Evolutionary conservation across 805 yeast genomes (phyloP), one percentile per base, ranked within the genome.

Genomic region (Metschnikowia cerradonensis): DNA sequence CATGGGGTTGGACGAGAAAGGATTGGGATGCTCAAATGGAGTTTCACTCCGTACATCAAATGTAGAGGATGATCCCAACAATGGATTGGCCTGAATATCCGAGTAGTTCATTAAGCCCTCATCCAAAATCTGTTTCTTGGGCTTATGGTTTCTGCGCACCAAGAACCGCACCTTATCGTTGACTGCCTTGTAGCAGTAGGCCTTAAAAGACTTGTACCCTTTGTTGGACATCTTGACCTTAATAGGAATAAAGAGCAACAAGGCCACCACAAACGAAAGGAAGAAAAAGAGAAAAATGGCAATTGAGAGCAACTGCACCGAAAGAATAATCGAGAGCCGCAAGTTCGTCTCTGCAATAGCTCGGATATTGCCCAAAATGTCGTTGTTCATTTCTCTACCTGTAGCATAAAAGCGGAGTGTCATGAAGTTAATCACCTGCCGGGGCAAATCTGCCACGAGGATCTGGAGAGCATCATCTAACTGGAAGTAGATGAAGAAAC

Each of bases 371-470:
- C 63, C 56, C 35, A 77, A 56, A 39, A 74, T 70, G 51, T 77
- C 75, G 48, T 76, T 72, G 54, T 73, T 71, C 37, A 64, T 54
- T 47, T 72, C 76, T 14, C 79, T 78, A 33, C 75, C 70, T 0
- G 82, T 71, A 36, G 78, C 81, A 49, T 81, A 81, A 56, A 71
- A 73, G 8, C 66, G 64, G 19, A 86, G 68, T 0, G 97, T 88
- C 57, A 87, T 71, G 26, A 90, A 86, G 62, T 90, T 90, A 54
- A 90, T 79, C 1, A 88, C 84, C 67, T 90, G 96, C 67, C 97
- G 81, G 22, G 97, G 97, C 15, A 90, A 77, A 58, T 90, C 96
- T 0, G 96, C 90, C 41, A 88, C 70, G 8, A 89, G 59, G 57
- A 89, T 76, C 42, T 72, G 74, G 41, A 80, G 70, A 13, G 86